Base-by-base conservation (phyloP, 495 filamentous ascomycete species). In the Gamarada debralockiae region DNA sequence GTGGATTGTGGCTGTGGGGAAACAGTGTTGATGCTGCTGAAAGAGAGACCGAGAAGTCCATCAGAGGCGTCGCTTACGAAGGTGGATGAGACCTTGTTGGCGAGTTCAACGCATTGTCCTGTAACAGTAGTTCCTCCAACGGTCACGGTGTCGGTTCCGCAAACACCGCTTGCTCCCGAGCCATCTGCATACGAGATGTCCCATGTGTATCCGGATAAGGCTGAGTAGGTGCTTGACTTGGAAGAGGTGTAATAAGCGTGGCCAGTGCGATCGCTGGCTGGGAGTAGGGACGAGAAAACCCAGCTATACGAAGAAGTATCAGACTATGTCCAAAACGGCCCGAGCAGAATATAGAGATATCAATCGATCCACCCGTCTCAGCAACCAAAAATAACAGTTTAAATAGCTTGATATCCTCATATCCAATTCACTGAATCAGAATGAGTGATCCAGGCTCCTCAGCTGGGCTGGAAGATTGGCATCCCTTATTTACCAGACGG, bases 11-110 rank as follows among this genome's bases (percentile, higher is more conserved):
- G 72, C 13, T 73, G 65, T 0, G 87, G 85, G 45, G 77, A 65
- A 36, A 93, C 60, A 25, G 79, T 84, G 71, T 91, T 95, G 68
- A 92, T 75, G 17, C 69, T 73, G 57, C 78, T 82, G 66, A 91
- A 95, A 14, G 81, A 86, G 20, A 93, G 77, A 23, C 89, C 89
- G 21, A 93, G 71, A 3, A 95, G 74, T n/a, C 89, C 89, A 60
- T 89, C 84, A 47, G 75, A 81, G 36, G 68, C 56, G 9, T 70
- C 77, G 56, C 86, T 81, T 22, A 79, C 60, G 64, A 95, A 92
- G 6, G 78, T 75, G 7, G 64, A 56, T 25, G 86, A 84, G 24
- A 92, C 79, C 0, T 67, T 63, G 1, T 72, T 80, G 5, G 89
- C 85, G 20, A 92, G 66, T 58, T 90, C 88, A 40, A 95, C 75